Base-by-base conservation (phyloP, 1,284 basidiomycete genomes). In the Puccinia triticina region DNA sequence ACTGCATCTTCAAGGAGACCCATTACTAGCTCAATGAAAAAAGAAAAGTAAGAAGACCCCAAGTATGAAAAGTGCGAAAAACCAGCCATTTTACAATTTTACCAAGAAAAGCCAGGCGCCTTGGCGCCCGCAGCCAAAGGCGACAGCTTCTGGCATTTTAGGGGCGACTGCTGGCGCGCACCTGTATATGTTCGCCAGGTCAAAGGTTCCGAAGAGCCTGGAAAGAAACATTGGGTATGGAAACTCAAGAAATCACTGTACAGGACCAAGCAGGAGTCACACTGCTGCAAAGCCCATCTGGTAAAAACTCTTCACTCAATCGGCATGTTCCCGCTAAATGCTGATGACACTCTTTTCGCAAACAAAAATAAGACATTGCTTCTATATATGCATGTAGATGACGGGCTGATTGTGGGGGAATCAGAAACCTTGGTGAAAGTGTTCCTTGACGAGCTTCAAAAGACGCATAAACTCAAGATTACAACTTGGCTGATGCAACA, bases 391-490 rank as follows among this genome's bases (percentile, higher is more conserved):
- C 61, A 64, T 37, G 61, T 64, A 3, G 61, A 64, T 37, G 32
- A 64, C 37, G 61, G 61, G 2, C 32, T 64, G 32, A 14, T 64
- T 18, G 61, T 64, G 7, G 43, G 43, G 43, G 14, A 10, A 2
- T 74, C 11, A 26, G 34, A 5, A 26, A 74, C 16, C 37, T 74
- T 10, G 26, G 57, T 37, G 48, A 55, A 8, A 29, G 57, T 55
- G 14, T 26, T n/a, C 8, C 37, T 74, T 26, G 3, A 74, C 5
- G 2, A 53, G 4, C 29, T 74, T 48, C 67, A 67, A 40, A 67
- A 67, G 23, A 67, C 43, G 10, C 48, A 46, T 16, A 34, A 55
- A 18, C 23, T 74, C 7, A 74, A 74, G 50, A 55, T 74, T 26
- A 74, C 14, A 21, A 21, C 55, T 10, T 10, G 50, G 4, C 72